phyloP scores from a whole-genome alignment of 108 stramenopile species.

The Skeletonema potamos region DNA sequence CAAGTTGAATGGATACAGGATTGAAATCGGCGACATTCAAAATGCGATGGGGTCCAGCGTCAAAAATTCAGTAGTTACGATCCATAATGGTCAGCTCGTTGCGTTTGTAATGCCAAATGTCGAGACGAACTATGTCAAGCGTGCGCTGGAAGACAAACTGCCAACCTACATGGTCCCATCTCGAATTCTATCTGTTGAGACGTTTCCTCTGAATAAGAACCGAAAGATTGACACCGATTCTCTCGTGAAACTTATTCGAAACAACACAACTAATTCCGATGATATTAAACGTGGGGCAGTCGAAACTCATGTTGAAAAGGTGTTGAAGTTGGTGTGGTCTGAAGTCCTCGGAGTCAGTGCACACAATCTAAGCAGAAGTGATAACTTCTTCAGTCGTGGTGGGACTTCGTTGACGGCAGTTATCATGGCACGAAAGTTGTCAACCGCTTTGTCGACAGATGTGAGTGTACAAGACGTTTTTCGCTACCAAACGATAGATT shows the following conservation, averaged over 20 bases:
- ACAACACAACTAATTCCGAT: too few relatives aligned
- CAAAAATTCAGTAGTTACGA: background rate
- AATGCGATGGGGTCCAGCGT: background rate
- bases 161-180: conserved; percentile 21
- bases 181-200: conserved; percentile 8
- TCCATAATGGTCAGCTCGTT: background rate
- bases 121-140: background rate
- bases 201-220: conserved; percentile 21
- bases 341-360: conserved; percentile 3
- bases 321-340: conserved; percentile 5
- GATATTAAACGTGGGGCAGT: too few relatives aligned
- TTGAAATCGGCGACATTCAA: background rate
- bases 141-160: conserved; percentile 14
- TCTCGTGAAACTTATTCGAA: background rate
- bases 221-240: conserved; percentile 6
- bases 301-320: too few relatives aligned
- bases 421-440: conserved; percentile 1
- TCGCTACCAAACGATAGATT: conserved; percentile 10
- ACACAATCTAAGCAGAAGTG: background rate
- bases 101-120: too few relatives aligned
- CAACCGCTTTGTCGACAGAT: background rate
- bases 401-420: conserved; percentile 21
- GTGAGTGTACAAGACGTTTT: conserved; percentile 14
- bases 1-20: conserved; percentile 15
- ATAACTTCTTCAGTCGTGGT: conserved; percentile 17